A percentile compares a stretch with the other conserved stretches of the same genome.
Evolutionary conservation across 805 yeast species (phyloP).

Genomic region (Barnettozyma pratensis): DNA sequence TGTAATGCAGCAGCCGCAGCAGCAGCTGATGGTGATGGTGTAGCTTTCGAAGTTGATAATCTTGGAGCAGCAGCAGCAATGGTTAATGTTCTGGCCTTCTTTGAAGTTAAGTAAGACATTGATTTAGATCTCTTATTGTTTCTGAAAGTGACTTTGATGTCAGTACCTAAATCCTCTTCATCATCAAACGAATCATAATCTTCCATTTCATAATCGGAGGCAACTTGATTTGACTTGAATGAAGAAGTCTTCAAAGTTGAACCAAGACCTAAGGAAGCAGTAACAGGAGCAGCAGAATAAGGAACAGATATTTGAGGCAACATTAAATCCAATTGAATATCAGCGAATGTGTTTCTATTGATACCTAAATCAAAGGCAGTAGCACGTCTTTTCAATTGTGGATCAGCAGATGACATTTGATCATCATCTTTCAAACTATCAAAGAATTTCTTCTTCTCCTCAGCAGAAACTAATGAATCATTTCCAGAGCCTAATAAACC

Average conservation of each 20-base stretch:
- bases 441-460: constrained; percentile 17
- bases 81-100: constrained; percentile 45
- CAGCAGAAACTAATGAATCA: constrained; percentile 20
- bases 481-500: neutral
- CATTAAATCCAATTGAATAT: constrained; percentile 32
- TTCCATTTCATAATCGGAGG: constrained; percentile 42
- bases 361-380: constrained; percentile 49
- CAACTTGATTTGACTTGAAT: constrained; percentile 9
- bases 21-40: constrained; percentile 58
- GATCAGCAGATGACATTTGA: constrained; percentile 6
- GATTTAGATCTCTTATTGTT: constrained; percentile 60
- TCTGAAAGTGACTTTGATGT: constrained; percentile 36
- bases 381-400: constrained; percentile 39
- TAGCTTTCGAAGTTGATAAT: constrained; percentile 55
- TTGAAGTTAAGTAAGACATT: constrained; percentile 48
- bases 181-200: constrained; percentile 35
- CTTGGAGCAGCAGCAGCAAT: constrained; percentile 85
- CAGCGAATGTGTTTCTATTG: constrained; percentile 32
- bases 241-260: constrained; percentile 12
- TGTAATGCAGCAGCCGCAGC: constrained; percentile 74
- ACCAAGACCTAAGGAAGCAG: constrained; percentile 49
- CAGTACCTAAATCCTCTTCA: constrained; percentile 36
- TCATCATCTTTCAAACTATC: constrained; percentile 21
- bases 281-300: constrained; percentile 71
- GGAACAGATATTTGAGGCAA: constrained; percentile 50